Evolutionary conservation across 2,329 filamentous ascomycete genomes (phyloP).

Genomic region (Pezicula radicicola): DNA sequence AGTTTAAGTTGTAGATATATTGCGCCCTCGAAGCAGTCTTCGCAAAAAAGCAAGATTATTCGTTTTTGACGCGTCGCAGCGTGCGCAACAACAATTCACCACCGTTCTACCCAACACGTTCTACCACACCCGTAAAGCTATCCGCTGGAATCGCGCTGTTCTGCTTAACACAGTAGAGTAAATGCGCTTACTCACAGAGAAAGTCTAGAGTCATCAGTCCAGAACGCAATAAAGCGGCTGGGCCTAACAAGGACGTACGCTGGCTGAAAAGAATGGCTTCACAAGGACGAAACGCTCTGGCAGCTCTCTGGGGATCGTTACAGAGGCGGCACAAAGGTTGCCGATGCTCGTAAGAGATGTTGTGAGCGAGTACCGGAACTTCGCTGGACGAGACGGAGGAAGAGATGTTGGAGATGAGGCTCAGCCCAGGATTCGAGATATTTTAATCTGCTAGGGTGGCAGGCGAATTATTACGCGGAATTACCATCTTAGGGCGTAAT

Average conservation of each 20-base stretch:
- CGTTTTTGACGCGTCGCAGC: neutral
- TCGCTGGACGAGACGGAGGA: slow-evolving; percentile 12
- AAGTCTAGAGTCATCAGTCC: slow-evolving; percentile 25
- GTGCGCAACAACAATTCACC: neutral
- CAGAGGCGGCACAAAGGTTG: slow-evolving; percentile 28
- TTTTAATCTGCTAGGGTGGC: slow-evolving; percentile 10
- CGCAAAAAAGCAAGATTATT: slow-evolving; percentile 8
- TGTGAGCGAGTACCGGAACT: slow-evolving; percentile 12
- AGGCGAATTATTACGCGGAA: no score
- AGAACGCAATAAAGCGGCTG: slow-evolving; percentile 21
- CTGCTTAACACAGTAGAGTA: slow-evolving; percentile 13
- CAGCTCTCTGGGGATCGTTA: slow-evolving; percentile 24
- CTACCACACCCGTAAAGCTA: slow-evolving; percentile 16
- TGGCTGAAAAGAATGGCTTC: slow-evolving; percentile 24
- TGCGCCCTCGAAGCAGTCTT: neutral
- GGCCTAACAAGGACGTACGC: slow-evolving; percentile 17
- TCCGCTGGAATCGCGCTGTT: slow-evolving; percentile 10
- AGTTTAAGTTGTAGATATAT: neutral
- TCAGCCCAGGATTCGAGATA: slow-evolving; percentile 7
- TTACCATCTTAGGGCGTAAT: no score
- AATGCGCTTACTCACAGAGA: slow-evolving; percentile 19
- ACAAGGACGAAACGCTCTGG: slow-evolving; percentile 29
- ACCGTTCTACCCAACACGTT: slow-evolving; percentile 7
- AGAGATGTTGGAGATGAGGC: slow-evolving; percentile 11
- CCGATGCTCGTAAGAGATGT: slow-evolving; percentile 20